These are phyloP conservation scores for Eutrema salsugineum DNA, from an alignment of 441 rosid species.

Conservation along the genomic window DNA sequence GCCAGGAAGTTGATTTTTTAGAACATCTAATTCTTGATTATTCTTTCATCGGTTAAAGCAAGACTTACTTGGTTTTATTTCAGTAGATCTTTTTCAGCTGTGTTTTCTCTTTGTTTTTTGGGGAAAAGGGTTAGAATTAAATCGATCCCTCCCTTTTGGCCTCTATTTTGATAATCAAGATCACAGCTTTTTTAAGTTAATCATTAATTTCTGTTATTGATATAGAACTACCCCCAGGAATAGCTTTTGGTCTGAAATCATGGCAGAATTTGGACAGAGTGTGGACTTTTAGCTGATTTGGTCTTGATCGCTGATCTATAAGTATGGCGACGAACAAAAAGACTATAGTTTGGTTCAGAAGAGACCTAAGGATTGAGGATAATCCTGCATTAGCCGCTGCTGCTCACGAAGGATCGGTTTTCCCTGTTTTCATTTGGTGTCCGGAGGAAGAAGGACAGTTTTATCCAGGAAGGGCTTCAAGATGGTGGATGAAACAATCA, in stretches of 20 bases:
- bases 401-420: constrained; percentile 67
- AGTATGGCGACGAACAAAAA: constrained; percentile 45
- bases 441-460: constrained; percentile 88
- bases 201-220: background rate
- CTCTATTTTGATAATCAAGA: background rate
- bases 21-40: background rate
- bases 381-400: constrained; percentile 90
- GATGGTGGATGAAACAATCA: constrained; percentile 99
- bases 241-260: background rate
- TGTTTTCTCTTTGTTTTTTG: background rate
- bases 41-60: background rate
- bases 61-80: background rate
- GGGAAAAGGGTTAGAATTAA: background rate
- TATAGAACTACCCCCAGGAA: background rate
- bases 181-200: background rate
- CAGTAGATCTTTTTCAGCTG: background rate
- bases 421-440: constrained; percentile 86
- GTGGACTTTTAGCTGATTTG: constrained; percentile 13
- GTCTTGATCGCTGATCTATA: background rate
- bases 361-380: constrained; percentile 91
- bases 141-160: background rate
- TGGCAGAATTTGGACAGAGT: background rate
- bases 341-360: constrained; percentile 93
- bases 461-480: constrained; percentile 84
- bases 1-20: background rate